A percentile compares a stretch with the other conserved stretches of the same genome.
phyloP scores from a whole-genome alignment of 1,284 basidiomycete genomes.

The Blastosporella zonata region DNA sequence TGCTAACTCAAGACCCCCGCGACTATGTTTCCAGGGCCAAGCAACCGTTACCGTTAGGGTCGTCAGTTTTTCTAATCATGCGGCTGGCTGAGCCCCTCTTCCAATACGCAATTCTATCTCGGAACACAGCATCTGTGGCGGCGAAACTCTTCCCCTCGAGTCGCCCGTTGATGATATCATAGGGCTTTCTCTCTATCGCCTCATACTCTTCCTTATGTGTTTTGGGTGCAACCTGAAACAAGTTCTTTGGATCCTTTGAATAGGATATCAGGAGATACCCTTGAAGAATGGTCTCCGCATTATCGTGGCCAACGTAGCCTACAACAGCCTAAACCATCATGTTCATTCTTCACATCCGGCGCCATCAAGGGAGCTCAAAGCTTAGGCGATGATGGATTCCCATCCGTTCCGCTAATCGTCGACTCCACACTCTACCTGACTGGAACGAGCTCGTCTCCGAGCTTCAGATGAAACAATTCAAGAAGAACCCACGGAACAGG shows the following conservation, averaged over 20 bases:
- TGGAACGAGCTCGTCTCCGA: conserved; percentile 13
- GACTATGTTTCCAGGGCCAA: conserved; percentile 13
- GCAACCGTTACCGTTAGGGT: conserved; percentile 12
- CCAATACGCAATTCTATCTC: conserved; percentile 10
- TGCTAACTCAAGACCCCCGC: neutral
- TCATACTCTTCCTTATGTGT: conserved; percentile 13
- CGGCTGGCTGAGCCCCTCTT: conserved; percentile 11
- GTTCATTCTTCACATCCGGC: conserved; percentile 9
- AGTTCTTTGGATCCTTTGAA: conserved; percentile 9
- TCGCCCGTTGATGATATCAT: conserved; percentile 6
- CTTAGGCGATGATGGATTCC: conserved; percentile 8
- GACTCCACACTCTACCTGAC: conserved; percentile 4
- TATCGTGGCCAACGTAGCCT: neutral
- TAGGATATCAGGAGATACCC: conserved; percentile 10
- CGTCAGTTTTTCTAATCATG: conserved; percentile 10
- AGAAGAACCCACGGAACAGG: conserved; percentile 11
- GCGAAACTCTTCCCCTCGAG: conserved; percentile 4
- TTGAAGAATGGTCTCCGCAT: conserved; percentile 2
- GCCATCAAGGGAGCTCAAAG: neutral
- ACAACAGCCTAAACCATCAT: conserved; percentile 9
- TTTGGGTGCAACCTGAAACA: conserved; percentile 9
- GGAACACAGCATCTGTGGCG: conserved; percentile 11
- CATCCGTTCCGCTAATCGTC: conserved; percentile 9
- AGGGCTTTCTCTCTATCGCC: conserved; percentile 10
- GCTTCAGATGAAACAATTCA: conserved; percentile 15